Conservation (phyloP, 139 green algal species). For the Haematococcus lacustris region DNA sequence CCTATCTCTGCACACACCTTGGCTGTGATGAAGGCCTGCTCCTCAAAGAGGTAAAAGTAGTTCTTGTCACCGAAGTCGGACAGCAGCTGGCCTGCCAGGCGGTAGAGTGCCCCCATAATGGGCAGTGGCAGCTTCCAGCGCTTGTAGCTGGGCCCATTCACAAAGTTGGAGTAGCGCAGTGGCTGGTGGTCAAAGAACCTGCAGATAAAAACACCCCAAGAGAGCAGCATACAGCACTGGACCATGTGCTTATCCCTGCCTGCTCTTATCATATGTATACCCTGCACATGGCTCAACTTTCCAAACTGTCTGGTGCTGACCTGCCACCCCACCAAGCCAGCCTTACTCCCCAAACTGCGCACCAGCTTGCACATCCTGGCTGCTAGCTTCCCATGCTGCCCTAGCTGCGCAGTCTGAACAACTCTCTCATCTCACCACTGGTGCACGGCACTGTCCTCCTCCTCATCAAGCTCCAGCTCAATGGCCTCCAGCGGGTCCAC, state of each 20-base stretch:
- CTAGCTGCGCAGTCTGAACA: too few relatives aligned
- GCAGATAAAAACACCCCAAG: too few relatives aligned
- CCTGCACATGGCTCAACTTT: too few relatives aligned
- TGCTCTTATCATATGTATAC: too few relatives aligned
- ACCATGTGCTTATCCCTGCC: too few relatives aligned
- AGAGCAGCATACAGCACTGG: too few relatives aligned
- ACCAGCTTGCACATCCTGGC: too few relatives aligned
- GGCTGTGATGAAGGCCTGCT: conserved; percentile 29
- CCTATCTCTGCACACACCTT: conserved; percentile 15
- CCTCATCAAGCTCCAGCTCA: conserved; percentile 94
- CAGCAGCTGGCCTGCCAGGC: conserved; percentile 91
- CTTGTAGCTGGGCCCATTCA: conserved; percentile 90
- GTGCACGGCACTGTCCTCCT: conserved; percentile 69
- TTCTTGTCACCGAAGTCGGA: conserved; percentile 94
- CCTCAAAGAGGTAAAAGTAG: conserved; percentile 99
- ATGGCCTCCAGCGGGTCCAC: conserved; percentile 93
- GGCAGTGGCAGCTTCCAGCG: conserved; percentile 93
- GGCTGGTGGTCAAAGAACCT: conserved; percentile 94
- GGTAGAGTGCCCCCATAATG: conserved; percentile 90
- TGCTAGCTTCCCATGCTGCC: too few relatives aligned
- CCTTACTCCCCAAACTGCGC: too few relatives aligned
- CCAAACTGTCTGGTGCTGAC: too few relatives aligned
- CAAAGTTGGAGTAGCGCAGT: conserved; percentile 81
- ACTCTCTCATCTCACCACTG: conserved; percentile 71
- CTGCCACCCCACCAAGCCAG: too few relatives aligned